A percentile compares a stretch with the other conserved stretches of the same genome.
These are phyloP conservation scores for Epichloe bromicola DNA, from an alignment of 2,329 filamentous ascomycete species.

Conservation along the genomic window DNA sequence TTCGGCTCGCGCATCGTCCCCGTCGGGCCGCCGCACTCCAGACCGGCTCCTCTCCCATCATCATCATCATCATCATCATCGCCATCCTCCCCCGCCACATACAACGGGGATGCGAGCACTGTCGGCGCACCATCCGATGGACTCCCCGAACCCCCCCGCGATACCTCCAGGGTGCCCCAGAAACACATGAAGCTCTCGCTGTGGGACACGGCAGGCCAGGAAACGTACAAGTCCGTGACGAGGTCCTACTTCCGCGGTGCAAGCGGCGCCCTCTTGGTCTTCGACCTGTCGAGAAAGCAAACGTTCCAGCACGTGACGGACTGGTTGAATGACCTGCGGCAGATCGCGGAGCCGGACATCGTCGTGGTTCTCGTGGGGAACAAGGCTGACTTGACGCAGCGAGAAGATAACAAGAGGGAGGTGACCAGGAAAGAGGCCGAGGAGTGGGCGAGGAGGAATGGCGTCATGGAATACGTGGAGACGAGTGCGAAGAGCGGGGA, in stretches of 20 bases:
- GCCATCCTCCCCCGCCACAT: constrained; percentile 9
- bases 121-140: constrained; percentile 17
- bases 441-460: constrained; percentile 77
- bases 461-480: constrained; percentile 86
- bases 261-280: constrained; percentile 66
- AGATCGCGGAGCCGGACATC: constrained; percentile 92
- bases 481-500: constrained; percentile 93
- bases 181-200: constrained; percentile 86
- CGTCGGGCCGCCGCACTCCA: constrained; percentile 65
- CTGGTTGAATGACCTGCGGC: constrained; percentile 87
- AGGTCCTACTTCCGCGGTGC: constrained; percentile 83
- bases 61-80: constrained; percentile 6
- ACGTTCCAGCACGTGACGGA: constrained; percentile 83
- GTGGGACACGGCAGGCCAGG: constrained; percentile 94
- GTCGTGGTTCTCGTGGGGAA: constrained; percentile 92
- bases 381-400: constrained; percentile 68
- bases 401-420: constrained; percentile 52
- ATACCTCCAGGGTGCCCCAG: constrained; percentile 30
- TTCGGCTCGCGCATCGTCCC: constrained; percentile 89
- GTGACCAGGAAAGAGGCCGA: constrained; percentile 75
- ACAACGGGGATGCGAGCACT: background rate
- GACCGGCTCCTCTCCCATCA: constrained; percentile 23
- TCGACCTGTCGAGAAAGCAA: constrained; percentile 75
- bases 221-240: constrained; percentile 95
- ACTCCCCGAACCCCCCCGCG: constrained; percentile 41